Percentiles rank a stretch among this genome's conserved stretches.
phyloP scores from a whole-genome alignment of 768 basidiomycete species.

The Amanita thiersii region DNA sequence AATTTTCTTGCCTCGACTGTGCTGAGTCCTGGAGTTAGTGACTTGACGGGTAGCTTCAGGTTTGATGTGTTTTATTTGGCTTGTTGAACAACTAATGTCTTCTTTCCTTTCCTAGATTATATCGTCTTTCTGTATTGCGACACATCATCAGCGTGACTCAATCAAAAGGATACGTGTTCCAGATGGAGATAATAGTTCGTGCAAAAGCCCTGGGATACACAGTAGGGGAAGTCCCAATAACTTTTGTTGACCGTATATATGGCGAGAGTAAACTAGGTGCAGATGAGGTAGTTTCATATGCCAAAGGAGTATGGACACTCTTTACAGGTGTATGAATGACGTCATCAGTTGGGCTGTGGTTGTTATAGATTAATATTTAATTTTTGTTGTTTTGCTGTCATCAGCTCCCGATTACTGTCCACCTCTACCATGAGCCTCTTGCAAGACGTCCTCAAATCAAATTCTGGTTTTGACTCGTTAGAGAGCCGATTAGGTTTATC shows the following conservation, averaged over 20 bases:
- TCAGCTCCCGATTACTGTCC: no score
- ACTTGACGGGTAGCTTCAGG: constrained; percentile 89
- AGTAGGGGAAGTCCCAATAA: constrained; percentile 89
- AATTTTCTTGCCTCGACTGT: constrained; percentile 88
- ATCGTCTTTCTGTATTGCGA: constrained; percentile 65
- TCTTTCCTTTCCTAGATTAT: constrained; percentile 41
- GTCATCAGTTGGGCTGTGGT: constrained; percentile 13
- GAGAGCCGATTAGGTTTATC: constrained; percentile 24
- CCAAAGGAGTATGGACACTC: constrained; percentile 75
- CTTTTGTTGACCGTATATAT: constrained; percentile 90
- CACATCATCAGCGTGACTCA: constrained; percentile 80
- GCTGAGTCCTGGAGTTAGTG: constrained; percentile 78
- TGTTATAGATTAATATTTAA: not conserved
- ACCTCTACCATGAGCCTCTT: constrained; percentile 49
- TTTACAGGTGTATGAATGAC: constrained; percentile 58
- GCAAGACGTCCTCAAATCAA: constrained; percentile 60
- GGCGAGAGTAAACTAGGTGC: constrained; percentile 91
- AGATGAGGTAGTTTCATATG: constrained; percentile 81
- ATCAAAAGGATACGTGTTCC: constrained; percentile 91
- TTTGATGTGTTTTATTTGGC: constrained; percentile 22
- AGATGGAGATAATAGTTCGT: constrained; percentile 98
- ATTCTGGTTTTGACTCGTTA: constrained; percentile 26
- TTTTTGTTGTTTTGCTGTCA: not conserved
- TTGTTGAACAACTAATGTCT: not conserved
- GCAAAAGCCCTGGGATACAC: constrained; percentile 78